Conservation (phyloP, 257 asterid genomes). For the Verbascum thapsus region DNA sequence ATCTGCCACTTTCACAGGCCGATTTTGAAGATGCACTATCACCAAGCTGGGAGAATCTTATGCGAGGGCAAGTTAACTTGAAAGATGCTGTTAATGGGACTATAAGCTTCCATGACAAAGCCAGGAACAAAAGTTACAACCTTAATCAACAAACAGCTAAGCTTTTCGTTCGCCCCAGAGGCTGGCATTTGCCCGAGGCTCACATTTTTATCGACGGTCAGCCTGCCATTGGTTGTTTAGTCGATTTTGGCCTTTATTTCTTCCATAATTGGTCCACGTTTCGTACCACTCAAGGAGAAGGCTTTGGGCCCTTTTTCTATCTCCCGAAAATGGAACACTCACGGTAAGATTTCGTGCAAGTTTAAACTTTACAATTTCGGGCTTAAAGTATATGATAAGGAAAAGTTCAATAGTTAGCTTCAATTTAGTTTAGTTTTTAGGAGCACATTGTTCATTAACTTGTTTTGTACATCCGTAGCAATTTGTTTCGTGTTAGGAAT, state of each 20-base stretch:
- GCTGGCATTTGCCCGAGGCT: constrained; percentile 95
- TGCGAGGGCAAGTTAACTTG: constrained; percentile 80
- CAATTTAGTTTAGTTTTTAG: no score
- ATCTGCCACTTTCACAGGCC: no score
- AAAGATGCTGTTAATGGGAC: constrained; percentile 85
- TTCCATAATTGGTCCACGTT: constrained; percentile 68
- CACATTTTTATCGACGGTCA: constrained; percentile 91
- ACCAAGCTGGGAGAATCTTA: constrained; percentile 91
- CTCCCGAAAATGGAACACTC: constrained; percentile 98
- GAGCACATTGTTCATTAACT: no score
- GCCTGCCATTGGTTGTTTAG: constrained; percentile 79
- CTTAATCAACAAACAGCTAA: constrained; percentile 76
- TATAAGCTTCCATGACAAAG: constrained; percentile 74
- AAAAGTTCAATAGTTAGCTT: no score
- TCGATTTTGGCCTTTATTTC: constrained; percentile 92
- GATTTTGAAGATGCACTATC: constrained; percentile 96
- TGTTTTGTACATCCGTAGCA: no score
- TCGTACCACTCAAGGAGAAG: constrained; percentile 71
- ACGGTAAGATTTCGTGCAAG: constrained; percentile 48
- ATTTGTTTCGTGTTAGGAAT: no score
- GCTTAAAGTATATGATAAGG: no score
- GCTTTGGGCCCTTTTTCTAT: constrained; percentile 89
- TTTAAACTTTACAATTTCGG: no score
- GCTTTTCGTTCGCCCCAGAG: constrained; percentile 96
- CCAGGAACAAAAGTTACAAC: constrained; percentile 72